Evolutionary conservation across 2,329 filamentous ascomycete genomes (phyloP).

Genomic region (Arthrobotrys sinensis): DNA sequence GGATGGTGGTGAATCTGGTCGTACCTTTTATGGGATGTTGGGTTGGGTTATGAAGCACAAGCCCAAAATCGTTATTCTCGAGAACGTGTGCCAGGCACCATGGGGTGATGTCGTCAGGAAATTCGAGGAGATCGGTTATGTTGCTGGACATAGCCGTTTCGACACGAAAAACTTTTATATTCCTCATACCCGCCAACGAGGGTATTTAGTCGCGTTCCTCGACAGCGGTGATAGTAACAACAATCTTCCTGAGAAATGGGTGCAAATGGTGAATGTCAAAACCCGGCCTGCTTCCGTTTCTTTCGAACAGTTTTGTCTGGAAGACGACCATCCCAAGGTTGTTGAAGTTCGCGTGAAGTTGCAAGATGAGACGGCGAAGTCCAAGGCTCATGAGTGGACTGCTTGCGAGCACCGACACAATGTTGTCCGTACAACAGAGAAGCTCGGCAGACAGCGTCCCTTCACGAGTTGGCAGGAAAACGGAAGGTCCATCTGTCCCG

Average conservation of each 20-base stretch:
- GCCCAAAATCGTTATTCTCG: conserved; percentile 78
- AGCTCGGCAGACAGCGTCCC: conserved; percentile 73
- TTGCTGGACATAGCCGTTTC: conserved; percentile 69
- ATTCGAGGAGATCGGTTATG: conserved; percentile 73
- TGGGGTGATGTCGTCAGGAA: conserved; percentile 72
- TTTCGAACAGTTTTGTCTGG: conserved; percentile 74
- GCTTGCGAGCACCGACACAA: conserved; percentile 75
- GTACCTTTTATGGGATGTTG: conserved; percentile 77
- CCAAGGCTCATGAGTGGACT: conserved; percentile 70
- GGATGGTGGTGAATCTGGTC: conserved; percentile 75
- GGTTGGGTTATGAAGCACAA: conserved; percentile 72
- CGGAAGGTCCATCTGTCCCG: conserved; percentile 72
- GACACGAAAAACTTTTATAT: conserved; percentile 82
- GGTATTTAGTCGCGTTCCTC: conserved; percentile 74
- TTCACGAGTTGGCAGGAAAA: conserved; percentile 75
- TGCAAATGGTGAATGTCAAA: conserved; percentile 69
- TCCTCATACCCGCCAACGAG: conserved; percentile 78
- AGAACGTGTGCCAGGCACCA: conserved; percentile 77
- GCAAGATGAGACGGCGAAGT: conserved; percentile 64
- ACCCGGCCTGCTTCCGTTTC: conserved; percentile 73
- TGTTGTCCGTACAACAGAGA: conserved; percentile 71
- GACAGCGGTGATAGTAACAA: conserved; percentile 66
- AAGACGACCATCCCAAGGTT: conserved; percentile 72
- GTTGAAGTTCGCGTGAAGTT: conserved; percentile 71
- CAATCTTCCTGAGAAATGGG: conserved; percentile 69